Evolutionary conservation across 2,329 filamentous ascomycete species (phyloP).

Genomic region (Colletotrichum gloeosporioides): DNA sequence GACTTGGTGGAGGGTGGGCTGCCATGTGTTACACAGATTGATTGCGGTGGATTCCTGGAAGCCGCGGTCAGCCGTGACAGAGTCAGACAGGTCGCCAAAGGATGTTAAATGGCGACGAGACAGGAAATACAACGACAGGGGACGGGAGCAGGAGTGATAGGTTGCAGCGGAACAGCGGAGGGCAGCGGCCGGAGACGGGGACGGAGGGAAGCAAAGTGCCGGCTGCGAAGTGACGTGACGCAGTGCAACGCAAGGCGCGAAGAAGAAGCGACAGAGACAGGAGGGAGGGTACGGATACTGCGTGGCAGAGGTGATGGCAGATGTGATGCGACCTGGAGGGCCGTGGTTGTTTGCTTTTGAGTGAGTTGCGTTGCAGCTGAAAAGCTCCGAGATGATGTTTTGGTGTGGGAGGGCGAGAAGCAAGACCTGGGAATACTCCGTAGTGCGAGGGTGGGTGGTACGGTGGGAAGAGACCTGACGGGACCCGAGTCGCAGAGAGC

Average conservation of each 20-base stretch:
- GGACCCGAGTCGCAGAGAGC: not conserved
- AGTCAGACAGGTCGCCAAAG: not conserved
- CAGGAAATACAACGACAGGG: not conserved
- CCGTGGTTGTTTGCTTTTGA: not conserved
- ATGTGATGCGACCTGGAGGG: not conserved
- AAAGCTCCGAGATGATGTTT: conserved; percentile 11
- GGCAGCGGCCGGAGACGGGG: not conserved
- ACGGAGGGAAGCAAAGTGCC: not conserved
- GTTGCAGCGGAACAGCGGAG: not conserved
- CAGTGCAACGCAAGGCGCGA: not conserved
- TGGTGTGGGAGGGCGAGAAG: conserved; percentile 3
- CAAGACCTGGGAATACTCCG: not conserved
- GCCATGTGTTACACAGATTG: conserved; percentile 3
- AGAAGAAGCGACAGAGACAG: not conserved
- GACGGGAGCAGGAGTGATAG: not conserved
- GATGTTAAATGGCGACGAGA: conserved; percentile 9
- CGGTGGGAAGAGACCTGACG: not conserved
- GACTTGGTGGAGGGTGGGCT: not conserved
- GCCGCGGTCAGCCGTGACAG: conserved; percentile 2
- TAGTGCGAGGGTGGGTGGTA: not conserved
- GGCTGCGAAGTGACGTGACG: not conserved
- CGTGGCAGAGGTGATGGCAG: not conserved
- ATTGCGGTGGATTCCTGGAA: conserved; percentile 14
- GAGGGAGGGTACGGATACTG: not conserved
- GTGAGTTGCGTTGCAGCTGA: conserved; percentile 8